A percentile compares a stretch with the other conserved stretches of the same genome.
Conservation (phyloP, 768 basidiomycete genomes). For the Boletellus ananas region DNA sequence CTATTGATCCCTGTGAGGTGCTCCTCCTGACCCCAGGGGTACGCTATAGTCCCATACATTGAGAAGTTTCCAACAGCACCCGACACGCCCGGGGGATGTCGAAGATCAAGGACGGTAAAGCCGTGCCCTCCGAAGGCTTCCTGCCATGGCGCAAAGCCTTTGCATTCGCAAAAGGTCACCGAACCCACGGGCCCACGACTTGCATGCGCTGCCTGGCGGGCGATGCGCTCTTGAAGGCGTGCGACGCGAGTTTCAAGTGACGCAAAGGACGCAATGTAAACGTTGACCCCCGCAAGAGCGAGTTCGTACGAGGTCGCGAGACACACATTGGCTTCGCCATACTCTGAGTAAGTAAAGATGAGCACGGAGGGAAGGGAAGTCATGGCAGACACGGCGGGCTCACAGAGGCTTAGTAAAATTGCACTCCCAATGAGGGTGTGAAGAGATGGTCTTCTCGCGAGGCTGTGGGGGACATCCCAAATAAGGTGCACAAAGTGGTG, state of each 20-base stretch:
- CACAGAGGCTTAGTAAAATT: no score
- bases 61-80: constrained; percentile 4
- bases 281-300: constrained; percentile 5
- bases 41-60: rapidly evolving
- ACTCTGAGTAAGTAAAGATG: constrained; percentile 3
- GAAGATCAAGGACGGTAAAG: not conserved
- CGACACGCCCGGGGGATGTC: not conserved
- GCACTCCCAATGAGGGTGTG: no score
- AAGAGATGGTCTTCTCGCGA: no score
- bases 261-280: constrained; percentile 10
- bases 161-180: constrained; percentile 3
- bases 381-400: constrained; percentile 2
- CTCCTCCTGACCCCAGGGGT: constrained; percentile 7
- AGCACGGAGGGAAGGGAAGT: constrained; percentile 5
- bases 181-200: not conserved
- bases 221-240: constrained; percentile 6
- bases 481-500: no score
- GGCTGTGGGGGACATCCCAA: no score
- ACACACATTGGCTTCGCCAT: not conserved
- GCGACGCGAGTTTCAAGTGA: constrained; percentile 6
- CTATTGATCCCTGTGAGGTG: constrained; percentile 1
- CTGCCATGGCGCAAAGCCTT: not conserved
- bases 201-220: not conserved
- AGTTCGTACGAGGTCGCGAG: constrained; percentile 14
- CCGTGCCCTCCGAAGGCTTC: not conserved